Percentiles rank a stretch among this genome's conserved stretches.
Conservation (phyloP, 768 basidiomycete genomes). For the Termitomyces sp. region DNA sequence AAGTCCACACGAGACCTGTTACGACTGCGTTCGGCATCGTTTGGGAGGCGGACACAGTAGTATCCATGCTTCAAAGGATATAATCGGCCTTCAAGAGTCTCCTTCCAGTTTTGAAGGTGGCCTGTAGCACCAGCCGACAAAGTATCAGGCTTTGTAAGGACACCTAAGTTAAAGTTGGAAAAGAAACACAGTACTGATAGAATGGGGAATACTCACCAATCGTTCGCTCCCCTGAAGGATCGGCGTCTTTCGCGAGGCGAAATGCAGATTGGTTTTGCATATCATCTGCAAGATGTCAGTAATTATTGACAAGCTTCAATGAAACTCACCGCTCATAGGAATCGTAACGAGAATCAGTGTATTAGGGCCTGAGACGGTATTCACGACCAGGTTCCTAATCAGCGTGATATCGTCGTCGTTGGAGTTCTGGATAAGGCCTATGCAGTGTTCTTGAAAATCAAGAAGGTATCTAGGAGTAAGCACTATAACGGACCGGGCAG, state of each 20-base stretch:
- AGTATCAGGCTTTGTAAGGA: slow-evolving; percentile 67
- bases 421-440: slow-evolving; percentile 55
- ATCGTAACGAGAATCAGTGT: slow-evolving; percentile 62
- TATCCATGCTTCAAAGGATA: slow-evolving; percentile 52
- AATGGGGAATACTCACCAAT: slow-evolving; percentile 39
- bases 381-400: slow-evolving; percentile 42
- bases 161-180: slow-evolving; percentile 31
- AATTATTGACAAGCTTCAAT: neutral
- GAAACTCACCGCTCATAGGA: slow-evolving; percentile 53
- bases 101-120: slow-evolving; percentile 39
- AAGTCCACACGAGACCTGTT: slow-evolving; percentile 30
- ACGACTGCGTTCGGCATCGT: slow-evolving; percentile 46
- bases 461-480: slow-evolving; percentile 7
- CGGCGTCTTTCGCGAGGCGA: slow-evolving; percentile 43
- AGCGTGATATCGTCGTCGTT: slow-evolving; percentile 35
- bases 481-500: slow-evolving; percentile 38
- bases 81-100: slow-evolving; percentile 41
- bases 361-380: slow-evolving; percentile 41
- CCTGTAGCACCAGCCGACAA: slow-evolving; percentile 38
- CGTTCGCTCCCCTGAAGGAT: slow-evolving; percentile 51
- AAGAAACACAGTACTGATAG: neutral
- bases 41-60: slow-evolving; percentile 60
- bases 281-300: slow-evolving; percentile 40
- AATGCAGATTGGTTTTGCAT: slow-evolving; percentile 61
- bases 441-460: slow-evolving; percentile 10